Conservation (phyloP, 768 basidiomycete species). For the Clitopilus hobsonii region DNA sequence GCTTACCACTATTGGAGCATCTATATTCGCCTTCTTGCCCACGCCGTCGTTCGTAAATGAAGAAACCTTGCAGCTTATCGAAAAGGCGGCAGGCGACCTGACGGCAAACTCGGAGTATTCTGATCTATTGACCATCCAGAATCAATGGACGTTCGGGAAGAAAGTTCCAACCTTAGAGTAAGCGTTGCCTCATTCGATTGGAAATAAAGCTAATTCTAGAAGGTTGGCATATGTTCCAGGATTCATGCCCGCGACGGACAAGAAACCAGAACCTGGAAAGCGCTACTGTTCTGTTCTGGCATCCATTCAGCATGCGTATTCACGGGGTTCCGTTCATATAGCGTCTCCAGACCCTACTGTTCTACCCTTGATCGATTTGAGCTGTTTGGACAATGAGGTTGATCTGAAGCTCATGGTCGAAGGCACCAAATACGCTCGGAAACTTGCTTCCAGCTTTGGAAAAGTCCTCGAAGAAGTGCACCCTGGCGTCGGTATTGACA, state of each 20-base stretch:
- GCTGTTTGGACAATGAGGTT: conserved; percentile 32
- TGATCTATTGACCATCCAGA: background rate
- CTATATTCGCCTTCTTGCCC: background rate
- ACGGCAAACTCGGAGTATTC: background rate
- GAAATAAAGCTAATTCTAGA: conserved; percentile 21
- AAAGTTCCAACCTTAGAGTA: background rate
- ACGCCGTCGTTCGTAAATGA: background rate
- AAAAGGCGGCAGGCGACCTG: background rate
- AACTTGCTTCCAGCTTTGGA: background rate
- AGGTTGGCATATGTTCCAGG: conserved; percentile 31
- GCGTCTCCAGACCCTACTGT: conserved; percentile 23
- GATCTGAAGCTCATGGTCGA: conserved; percentile 24
- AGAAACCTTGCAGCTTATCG: background rate
- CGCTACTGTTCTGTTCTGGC: conserved; percentile 27
- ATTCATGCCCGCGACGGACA: conserved; percentile 12
- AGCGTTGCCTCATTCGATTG: background rate
- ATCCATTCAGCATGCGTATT: background rate
- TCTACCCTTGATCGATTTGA: conserved; percentile 29
- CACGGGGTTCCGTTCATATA: conserved; percentile 15
- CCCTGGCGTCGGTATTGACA: conserved; percentile 21
- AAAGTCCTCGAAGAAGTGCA: conserved; percentile 13
- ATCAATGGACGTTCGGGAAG: background rate
- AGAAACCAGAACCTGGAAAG: conserved; percentile 36
- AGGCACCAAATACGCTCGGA: conserved; percentile 4
- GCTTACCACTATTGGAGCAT: background rate